phyloP scores from a whole-genome alignment of 768 basidiomycete species.

The Leccinum boreale region DNA sequence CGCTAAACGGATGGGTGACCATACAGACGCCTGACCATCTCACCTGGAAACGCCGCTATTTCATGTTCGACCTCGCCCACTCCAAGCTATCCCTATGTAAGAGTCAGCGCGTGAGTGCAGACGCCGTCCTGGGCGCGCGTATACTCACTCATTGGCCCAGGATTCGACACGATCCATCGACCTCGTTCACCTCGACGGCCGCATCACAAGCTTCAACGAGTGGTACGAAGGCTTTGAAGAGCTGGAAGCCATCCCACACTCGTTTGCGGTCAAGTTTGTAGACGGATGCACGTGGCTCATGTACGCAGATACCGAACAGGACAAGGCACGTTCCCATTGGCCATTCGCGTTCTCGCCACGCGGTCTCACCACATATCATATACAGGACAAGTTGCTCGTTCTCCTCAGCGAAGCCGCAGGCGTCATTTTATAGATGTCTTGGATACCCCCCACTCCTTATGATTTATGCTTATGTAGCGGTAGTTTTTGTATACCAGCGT shows the following conservation, averaged over 20 bases:
- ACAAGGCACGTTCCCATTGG: conserved; percentile 43
- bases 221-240: conserved; percentile 70
- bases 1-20: conserved; percentile 58
- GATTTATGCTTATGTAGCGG: conserved; percentile 14
- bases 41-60: conserved; percentile 63
- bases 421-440: conserved; percentile 21
- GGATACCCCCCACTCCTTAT: conserved; percentile 9
- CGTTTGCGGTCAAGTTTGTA: conserved; percentile 63
- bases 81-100: conserved; percentile 45
- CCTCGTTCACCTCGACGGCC: conserved; percentile 44
- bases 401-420: conserved; percentile 30
- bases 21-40: conserved; percentile 52
- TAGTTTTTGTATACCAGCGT: conserved; percentile 12
- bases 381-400: conserved; percentile 26
- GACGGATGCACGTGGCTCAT: conserved; percentile 52
- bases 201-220: conserved; percentile 48
- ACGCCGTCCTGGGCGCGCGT: not conserved
- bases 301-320: conserved; percentile 60
- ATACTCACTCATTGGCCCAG: conserved; percentile 16
- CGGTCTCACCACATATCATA: not conserved
- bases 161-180: conserved; percentile 29
- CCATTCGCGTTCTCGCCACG: not conserved
- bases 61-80: conserved; percentile 46
- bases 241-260: conserved; percentile 59
- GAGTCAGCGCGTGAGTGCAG: conserved; percentile 44